phyloP scores from a whole-genome alignment of 768 basidiomycete genomes.

The Dacryopinax primogenitus region DNA sequence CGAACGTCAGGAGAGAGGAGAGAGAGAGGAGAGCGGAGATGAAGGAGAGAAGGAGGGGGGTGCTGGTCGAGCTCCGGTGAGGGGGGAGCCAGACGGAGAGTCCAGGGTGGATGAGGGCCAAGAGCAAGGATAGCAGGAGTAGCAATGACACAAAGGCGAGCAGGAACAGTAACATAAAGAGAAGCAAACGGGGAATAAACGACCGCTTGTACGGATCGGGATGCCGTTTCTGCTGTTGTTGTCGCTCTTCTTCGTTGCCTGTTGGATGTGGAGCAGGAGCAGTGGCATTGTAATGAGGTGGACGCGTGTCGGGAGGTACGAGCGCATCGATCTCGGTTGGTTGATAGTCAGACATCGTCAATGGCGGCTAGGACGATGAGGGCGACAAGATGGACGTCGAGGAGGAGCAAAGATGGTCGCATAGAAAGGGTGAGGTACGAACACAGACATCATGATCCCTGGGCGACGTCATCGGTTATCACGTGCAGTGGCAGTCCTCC shows the following conservation, averaged over 20 bases:
- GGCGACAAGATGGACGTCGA: neutral
- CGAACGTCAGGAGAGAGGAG: neutral
- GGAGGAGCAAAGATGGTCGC: neutral
- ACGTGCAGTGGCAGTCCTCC: neutral
- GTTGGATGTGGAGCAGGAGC: neutral
- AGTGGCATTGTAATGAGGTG: neutral
- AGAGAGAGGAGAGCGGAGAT: neutral
- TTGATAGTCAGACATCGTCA: neutral
- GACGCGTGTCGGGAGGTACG: neutral
- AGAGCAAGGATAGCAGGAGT: neutral
- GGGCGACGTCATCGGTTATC: neutral
- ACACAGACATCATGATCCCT: neutral
- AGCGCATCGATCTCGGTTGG: conserved; percentile 5
- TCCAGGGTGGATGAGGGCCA: neutral
- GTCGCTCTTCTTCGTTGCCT: neutral
- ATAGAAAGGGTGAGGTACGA: neutral
- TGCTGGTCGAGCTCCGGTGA: neutral
- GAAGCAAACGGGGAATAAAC: neutral
- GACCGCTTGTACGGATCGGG: neutral
- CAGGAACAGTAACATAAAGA: neutral
- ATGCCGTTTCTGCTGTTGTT: neutral
- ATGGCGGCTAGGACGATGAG: neutral
- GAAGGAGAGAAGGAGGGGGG: neutral
- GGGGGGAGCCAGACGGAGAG: neutral
- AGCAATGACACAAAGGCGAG: neutral